Percentiles rank a stretch among this genome's conserved stretches.
phyloP scores from a whole-genome alignment of 768 basidiomycete species.

The Collybiopsis confluens region DNA sequence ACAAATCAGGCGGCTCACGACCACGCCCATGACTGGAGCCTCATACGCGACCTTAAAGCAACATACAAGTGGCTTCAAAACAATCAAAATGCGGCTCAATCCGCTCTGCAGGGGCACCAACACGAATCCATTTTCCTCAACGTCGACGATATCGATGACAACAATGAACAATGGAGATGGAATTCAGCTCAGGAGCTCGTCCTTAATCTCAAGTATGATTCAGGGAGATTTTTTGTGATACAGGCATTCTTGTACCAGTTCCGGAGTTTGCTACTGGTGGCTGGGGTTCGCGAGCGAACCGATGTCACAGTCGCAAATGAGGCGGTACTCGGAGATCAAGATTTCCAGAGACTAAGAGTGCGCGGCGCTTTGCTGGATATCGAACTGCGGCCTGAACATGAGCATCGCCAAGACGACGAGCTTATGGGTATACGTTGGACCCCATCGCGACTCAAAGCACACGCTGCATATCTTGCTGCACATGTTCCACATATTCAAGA shows the following conservation, averaged over 20 bases:
- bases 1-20: constrained; percentile 22
- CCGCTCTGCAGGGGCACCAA: constrained; percentile 15
- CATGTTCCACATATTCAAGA: constrained; percentile 3
- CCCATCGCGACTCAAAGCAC: neutral
- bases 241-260: constrained; percentile 30
- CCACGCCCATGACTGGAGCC: constrained; percentile 18
- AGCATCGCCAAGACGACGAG: neutral
- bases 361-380: constrained; percentile 31
- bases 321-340: constrained; percentile 8
- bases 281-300: constrained; percentile 26
- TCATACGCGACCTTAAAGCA: constrained; percentile 33
- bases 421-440: too few relatives aligned
- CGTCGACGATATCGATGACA: constrained; percentile 30
- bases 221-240: constrained; percentile 25
- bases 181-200: constrained; percentile 33
- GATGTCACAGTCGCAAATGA: constrained; percentile 6
- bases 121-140: constrained; percentile 39
- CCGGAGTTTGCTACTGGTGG: constrained; percentile 24
- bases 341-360: constrained; percentile 31
- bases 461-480: constrained; percentile 5
- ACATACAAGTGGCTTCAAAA: constrained; percentile 43
- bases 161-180: constrained; percentile 34
- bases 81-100: constrained; percentile 17
- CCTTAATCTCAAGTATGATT: constrained; percentile 26
- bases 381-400: constrained; percentile 18